These are phyloP conservation scores for Lactarius sp. DNA, from an alignment of 768 basidiomycete species.

Conservation along the genomic window DNA sequence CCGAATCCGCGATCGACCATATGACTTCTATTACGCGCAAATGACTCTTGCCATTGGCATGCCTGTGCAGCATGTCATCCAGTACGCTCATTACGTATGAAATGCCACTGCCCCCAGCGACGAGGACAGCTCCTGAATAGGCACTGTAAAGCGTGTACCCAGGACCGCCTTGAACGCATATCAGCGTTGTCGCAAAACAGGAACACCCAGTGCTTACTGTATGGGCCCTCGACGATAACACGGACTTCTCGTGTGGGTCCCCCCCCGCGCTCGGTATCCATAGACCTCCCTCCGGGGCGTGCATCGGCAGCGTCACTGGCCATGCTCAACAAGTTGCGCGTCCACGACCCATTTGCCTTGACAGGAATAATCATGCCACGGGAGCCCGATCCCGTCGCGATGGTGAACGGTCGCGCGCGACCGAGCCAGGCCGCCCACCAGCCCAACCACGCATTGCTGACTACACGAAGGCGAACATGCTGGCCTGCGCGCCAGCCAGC, in stretches of 20 bases:
- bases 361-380: slow-evolving; percentile 47
- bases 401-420: slow-evolving; percentile 37
- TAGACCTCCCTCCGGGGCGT: slow-evolving; percentile 23
- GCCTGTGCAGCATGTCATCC: slow-evolving; percentile 47
- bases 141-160: slow-evolving; percentile 44
- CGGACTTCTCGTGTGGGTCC: slow-evolving; percentile 29
- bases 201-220: slow-evolving; percentile 33
- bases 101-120: slow-evolving; percentile 60
- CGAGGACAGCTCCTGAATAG: slow-evolving; percentile 50
- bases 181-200: slow-evolving; percentile 11
- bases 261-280: slow-evolving; percentile 11
- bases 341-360: slow-evolving; percentile 51
- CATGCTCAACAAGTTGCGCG: slow-evolving; percentile 39
- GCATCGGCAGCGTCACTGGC: slow-evolving; percentile 37
- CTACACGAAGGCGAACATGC: slow-evolving; percentile 50
- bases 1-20: slow-evolving; percentile 47
- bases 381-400: slow-evolving; percentile 40
- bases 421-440: slow-evolving; percentile 28
- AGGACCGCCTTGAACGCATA: slow-evolving; percentile 34
- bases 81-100: slow-evolving; percentile 50
- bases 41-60: slow-evolving; percentile 34
- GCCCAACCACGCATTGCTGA: slow-evolving; percentile 38
- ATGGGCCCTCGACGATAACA: slow-evolving; percentile 52
- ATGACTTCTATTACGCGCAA: slow-evolving; percentile 47
- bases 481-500: slow-evolving; percentile 58